Base-by-base conservation (phyloP, 441 rosid genomes). In the Pelargonium myrrhifolium region DNA sequence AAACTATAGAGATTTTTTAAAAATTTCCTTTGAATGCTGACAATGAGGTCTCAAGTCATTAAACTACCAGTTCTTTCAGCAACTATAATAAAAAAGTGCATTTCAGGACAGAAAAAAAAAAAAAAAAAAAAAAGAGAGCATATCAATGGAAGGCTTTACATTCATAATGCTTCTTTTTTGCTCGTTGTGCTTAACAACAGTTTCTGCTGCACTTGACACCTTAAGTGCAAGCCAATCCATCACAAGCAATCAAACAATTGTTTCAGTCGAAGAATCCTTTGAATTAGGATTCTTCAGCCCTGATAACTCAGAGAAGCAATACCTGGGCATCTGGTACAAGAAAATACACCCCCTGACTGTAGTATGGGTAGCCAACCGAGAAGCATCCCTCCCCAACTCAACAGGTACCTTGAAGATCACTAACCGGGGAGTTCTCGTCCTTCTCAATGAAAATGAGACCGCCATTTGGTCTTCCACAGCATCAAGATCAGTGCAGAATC, bases 321-420 rank as follows among this genome's bases (percentile, higher is more conserved):
- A 51, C 21, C 9, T 51, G 15, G 56, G 56, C 56, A 51, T 51
- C 56, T 51, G 56, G 56, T 51, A 51, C 56, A 51, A 51, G 21
- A n/a, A 51, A 51, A 15, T 51, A 51, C 56, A 1, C 9, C 21
- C 56, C 20, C 0, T 51, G 6, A 51, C 56, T 0, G 56, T 51
- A 15, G 56, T 62, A 62, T 62, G 65, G 40, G 40, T 62, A 6
- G 56, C 56, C 37, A 28, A 62, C 40, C 40, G 37, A 31, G 40
- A 62, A 62, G 14, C 8, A 8, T 0, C 40, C 42, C 65, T 62
- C 20, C 10, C 10, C 42, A 28, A 37, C 31, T 62, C 43, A 62
- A 8, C 65, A 14, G 42, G 15, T 14, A 1, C 65, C 20, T 14
- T 51, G 9, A 51, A 51, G 56, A 5, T 51, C 7, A 51, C 20